These are phyloP conservation scores for Alternaria metachromatica DNA, from an alignment of 2,329 filamentous ascomycete genomes.

Conservation along the genomic window DNA sequence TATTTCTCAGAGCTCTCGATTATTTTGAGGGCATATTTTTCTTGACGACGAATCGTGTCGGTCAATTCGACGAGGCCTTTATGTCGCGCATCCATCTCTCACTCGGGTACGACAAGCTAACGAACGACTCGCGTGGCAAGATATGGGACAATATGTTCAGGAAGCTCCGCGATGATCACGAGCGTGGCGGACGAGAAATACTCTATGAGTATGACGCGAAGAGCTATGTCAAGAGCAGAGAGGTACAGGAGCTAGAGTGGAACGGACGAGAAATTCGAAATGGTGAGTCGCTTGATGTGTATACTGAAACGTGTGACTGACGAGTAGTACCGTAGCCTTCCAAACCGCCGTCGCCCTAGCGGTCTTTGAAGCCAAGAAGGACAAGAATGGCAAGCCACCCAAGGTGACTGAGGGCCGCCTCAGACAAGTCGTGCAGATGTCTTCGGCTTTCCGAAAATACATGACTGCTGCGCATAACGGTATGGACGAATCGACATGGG, in stretches of 20 bases:
- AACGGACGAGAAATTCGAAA: background rate
- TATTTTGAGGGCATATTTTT: constrained; percentile 42
- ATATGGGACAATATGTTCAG: background rate
- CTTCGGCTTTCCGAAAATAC: no score
- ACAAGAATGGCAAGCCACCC: no score
- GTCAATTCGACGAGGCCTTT: constrained; percentile 38
- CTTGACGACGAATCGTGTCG: constrained; percentile 41
- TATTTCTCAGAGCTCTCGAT: constrained; percentile 38
- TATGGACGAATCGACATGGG: no score
- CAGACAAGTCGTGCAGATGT: no score
- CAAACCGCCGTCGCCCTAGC: no score
- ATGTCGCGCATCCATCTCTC: constrained; percentile 33
- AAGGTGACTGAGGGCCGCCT: no score
- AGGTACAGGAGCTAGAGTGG: background rate
- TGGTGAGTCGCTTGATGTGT: no score
- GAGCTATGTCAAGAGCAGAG: background rate
- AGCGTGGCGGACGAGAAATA: background rate
- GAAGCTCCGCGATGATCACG: background rate
- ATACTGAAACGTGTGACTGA: no score
- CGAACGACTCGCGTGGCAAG: background rate
- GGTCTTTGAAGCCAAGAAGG: no score
- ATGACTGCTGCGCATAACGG: no score
- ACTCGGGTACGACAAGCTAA: background rate
- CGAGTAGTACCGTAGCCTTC: no score
- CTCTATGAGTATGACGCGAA: background rate